A percentile compares a stretch with the other conserved stretches of the same genome.
phyloP scores from a whole-genome alignment of 2,329 filamentous ascomycete genomes.

The Penicillium sp. region DNA sequence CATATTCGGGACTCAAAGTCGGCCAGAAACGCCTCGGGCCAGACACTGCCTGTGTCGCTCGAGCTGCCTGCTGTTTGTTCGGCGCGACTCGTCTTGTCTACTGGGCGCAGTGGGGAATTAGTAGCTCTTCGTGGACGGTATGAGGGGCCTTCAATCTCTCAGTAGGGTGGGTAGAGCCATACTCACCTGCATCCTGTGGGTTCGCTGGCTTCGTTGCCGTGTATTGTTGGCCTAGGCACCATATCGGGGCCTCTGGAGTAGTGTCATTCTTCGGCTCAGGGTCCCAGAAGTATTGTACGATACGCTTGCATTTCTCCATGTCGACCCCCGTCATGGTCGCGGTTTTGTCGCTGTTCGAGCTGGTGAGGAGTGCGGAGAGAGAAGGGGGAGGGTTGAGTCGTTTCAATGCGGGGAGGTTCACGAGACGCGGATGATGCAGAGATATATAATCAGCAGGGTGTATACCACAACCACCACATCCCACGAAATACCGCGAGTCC shows the following conservation, averaged over 20 bases:
- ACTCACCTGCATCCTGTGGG: conserved; percentile 5
- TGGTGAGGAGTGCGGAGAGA: conserved; percentile 3
- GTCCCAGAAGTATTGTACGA: conserved; percentile 92
- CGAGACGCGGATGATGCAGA: background rate
- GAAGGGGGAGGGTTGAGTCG: background rate
- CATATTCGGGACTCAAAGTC: conserved; percentile 93
- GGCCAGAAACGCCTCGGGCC: conserved; percentile 82
- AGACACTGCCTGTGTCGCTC: conserved; percentile 52
- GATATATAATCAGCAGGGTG: background rate
- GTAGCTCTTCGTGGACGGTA: background rate
- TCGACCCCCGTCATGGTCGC: conserved; percentile 66
- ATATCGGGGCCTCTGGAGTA: conserved; percentile 68
- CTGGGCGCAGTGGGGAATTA: background rate
- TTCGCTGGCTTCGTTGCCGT: conserved; percentile 26
- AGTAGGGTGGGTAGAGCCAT: background rate
- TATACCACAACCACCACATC: background rate
- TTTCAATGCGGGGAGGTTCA: background rate
- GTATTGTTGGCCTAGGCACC: conserved; percentile 74
- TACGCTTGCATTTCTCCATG: conserved; percentile 74
- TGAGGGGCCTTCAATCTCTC: background rate
- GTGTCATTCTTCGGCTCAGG: conserved; percentile 82
- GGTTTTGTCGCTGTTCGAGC: background rate
- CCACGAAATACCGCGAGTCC: background rate
- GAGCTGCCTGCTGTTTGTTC: background rate
- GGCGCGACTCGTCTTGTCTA: background rate